These are phyloP conservation scores for Calonectria crousiana DNA, from an alignment of 2,329 filamentous ascomycete genomes.

Conservation along the genomic window DNA sequence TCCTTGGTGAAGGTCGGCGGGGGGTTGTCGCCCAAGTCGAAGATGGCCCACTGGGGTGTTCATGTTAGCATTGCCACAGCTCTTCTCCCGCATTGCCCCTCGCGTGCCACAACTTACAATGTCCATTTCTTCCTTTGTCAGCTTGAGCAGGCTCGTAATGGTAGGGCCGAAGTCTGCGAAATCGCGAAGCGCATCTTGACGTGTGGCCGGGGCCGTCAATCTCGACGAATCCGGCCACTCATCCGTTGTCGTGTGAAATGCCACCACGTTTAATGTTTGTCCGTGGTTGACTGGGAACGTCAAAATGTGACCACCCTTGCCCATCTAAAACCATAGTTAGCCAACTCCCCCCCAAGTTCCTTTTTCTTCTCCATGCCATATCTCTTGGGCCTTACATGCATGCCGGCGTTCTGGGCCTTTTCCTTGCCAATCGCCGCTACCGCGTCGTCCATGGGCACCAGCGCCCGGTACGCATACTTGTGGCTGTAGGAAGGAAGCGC, in stretches of 20 bases:
- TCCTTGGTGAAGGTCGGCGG: constrained; percentile 14
- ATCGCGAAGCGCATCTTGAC: constrained; percentile 50
- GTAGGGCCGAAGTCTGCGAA: constrained; percentile 50
- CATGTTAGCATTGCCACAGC: neutral
- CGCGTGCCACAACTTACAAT: constrained; percentile 27
- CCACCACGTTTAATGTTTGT: constrained; percentile 67
- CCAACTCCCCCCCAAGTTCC: too few species aligned
- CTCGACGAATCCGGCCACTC: constrained; percentile 44
- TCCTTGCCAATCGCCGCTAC: constrained; percentile 13
- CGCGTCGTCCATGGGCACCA: constrained; percentile 22
- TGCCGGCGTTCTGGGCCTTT: constrained; percentile 19
- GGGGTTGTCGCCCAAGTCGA: constrained; percentile 22
- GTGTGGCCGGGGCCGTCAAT: constrained; percentile 40
- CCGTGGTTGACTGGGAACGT: constrained; percentile 46
- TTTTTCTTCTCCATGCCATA: too few species aligned
- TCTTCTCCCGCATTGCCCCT: neutral
- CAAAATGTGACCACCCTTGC: constrained; percentile 64
- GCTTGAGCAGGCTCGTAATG: constrained; percentile 46
- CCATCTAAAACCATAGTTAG: constrained; percentile 46
- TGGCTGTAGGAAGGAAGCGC: constrained; percentile 21
- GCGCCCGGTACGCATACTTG: constrained; percentile 23
- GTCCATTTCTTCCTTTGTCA: constrained; percentile 44
- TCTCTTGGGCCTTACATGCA: constrained; percentile 15
- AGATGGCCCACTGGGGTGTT: constrained; percentile 23
- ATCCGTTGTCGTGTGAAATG: constrained; percentile 51